A percentile compares a stretch with the other conserved stretches of the same genome.
Conservation (phyloP, 768 basidiomycete genomes). For the Xerocomellus intermedius region DNA sequence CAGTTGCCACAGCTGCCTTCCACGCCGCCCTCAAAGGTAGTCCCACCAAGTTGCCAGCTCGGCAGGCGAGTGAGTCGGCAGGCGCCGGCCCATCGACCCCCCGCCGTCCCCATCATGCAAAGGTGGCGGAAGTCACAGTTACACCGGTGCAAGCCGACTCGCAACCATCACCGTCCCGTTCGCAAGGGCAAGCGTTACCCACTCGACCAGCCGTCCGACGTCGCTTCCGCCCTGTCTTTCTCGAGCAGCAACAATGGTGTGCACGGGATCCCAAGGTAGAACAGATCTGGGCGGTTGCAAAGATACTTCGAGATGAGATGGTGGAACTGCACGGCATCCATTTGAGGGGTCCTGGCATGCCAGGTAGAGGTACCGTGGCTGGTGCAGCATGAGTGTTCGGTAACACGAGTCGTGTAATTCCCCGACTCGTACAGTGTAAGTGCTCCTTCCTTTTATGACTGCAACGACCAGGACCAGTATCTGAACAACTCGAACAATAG, state of each 20-base stretch:
- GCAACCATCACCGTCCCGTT: slow-evolving; percentile 23
- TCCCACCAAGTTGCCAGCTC: slow-evolving; percentile 2
- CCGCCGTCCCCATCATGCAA: slow-evolving; percentile 13
- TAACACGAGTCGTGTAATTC: too few relatives aligned
- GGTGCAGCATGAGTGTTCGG: not conserved
- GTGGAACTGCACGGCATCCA: slow-evolving; percentile 12
- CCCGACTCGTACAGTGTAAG: too few relatives aligned
- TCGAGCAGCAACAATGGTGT: slow-evolving; percentile 50
- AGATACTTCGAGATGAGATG: slow-evolving; percentile 14
- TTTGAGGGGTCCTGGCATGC: slow-evolving; percentile 1
- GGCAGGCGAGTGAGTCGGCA: not conserved
- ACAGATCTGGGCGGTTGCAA: slow-evolving; percentile 25
- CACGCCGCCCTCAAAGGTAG: slow-evolving; percentile 14
- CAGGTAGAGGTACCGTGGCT: not conserved
- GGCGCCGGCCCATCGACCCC: slow-evolving; percentile 27
- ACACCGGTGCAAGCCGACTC: slow-evolving; percentile 18
- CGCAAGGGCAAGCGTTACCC: slow-evolving; percentile 13
- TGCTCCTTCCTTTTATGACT: too few relatives aligned
- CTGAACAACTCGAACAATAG: not conserved
- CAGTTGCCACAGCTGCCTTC: slow-evolving; percentile 15
- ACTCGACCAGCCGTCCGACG: slow-evolving; percentile 24
- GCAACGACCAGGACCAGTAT: too few relatives aligned
- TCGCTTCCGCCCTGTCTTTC: slow-evolving; percentile 49
- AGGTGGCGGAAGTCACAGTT: not conserved
- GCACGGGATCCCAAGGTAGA: slow-evolving; percentile 39